phyloP scores from a whole-genome alignment of 768 basidiomycete species.

The Psilocybe subaeruginosa region DNA sequence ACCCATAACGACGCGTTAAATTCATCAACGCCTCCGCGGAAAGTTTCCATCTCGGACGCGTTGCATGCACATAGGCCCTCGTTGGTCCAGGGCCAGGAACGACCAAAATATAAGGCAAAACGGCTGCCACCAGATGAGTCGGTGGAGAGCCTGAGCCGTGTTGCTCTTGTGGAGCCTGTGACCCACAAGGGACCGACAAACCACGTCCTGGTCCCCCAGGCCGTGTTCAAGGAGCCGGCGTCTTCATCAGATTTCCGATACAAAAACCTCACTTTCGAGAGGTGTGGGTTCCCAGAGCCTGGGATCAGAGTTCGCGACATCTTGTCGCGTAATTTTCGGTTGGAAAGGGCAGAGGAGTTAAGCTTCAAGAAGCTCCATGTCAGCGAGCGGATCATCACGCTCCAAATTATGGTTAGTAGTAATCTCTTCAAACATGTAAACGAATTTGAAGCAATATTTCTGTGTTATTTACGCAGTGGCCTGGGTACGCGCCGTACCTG shows the following conservation, averaged over 20 bases:
- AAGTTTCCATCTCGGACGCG: no score
- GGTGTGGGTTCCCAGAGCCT: slow-evolving; percentile 27
- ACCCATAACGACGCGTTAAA: not conserved
- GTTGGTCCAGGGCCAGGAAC: no score
- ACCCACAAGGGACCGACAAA: slow-evolving; percentile 21
- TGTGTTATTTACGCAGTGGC: slow-evolving; percentile 41
- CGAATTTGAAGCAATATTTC: not conserved
- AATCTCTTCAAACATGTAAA: not conserved
- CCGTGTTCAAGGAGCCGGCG: slow-evolving; percentile 21
- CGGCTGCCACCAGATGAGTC: not conserved
- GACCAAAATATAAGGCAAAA: no score
- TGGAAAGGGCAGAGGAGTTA: slow-evolving; percentile 24
- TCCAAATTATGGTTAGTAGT: slow-evolving; percentile 36
- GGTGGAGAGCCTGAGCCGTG: not conserved
- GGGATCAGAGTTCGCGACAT: slow-evolving; percentile 34
- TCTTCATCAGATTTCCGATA: slow-evolving; percentile 17
- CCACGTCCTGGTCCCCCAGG: slow-evolving; percentile 28
- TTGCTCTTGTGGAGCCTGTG: slow-evolving; percentile 6
- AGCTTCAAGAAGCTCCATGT: slow-evolving; percentile 16
- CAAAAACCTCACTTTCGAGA: slow-evolving; percentile 34
- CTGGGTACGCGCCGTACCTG: slow-evolving; percentile 46
- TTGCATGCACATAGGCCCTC: no score
- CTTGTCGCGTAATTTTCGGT: slow-evolving; percentile 17
- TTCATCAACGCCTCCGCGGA: not conserved
- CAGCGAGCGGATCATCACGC: slow-evolving; percentile 32